Base-by-base conservation (phyloP, 805 yeast genomes). In the Metschnikowia reukaufii region DNA sequence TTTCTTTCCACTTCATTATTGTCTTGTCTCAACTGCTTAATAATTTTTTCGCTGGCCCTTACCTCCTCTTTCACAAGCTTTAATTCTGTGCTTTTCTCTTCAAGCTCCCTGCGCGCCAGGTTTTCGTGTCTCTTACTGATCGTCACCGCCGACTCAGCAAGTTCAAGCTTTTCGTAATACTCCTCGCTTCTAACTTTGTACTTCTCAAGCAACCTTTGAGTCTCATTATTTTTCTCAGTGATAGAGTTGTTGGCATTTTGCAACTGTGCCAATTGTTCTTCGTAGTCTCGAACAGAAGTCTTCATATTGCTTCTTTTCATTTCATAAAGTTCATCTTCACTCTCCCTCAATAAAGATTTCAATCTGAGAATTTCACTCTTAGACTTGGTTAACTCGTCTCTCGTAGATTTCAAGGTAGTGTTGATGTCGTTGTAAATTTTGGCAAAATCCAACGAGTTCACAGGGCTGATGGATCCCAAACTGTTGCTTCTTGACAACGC, bases 151-250 rank as follows among this genome's bases (percentile, higher is more conserved):
- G 83, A 74, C 60, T 91, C 96, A 2, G 94, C 91, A 41, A 79
- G 77, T 57, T 89, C 95, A 20, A 90, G 70, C 57, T 87, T 86
- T 47, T 74, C 73, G 55, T 77, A 81, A 61, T 88, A 86, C 50
- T 83, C 86, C 30, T 87, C 91, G 29, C 95, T 82, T 50, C 96
- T 77, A 15, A 72, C 65, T 59, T 82, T 84, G 65, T 86, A 89
- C 32, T 77, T 73, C 1, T 72, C 61, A 25, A 88, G 66, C 25
- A 35, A 34, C n/a, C 25, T 41, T 31, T 49, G 51, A 20, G 44
- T 35, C 25, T 88, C 84, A 1, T 61, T 57, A 54, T 81, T 83
- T 56, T 81, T 83, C n/a, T 72, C 61, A 33, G 71, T 73, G 13
- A 84, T 64, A 2, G 83, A 76, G 37, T 83, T 82, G 19, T 86